Percentiles rank a stretch among this genome's conserved stretches.
phyloP scores from a whole-genome alignment of 768 basidiomycete species.

The Boletus vinaceobasis region DNA sequence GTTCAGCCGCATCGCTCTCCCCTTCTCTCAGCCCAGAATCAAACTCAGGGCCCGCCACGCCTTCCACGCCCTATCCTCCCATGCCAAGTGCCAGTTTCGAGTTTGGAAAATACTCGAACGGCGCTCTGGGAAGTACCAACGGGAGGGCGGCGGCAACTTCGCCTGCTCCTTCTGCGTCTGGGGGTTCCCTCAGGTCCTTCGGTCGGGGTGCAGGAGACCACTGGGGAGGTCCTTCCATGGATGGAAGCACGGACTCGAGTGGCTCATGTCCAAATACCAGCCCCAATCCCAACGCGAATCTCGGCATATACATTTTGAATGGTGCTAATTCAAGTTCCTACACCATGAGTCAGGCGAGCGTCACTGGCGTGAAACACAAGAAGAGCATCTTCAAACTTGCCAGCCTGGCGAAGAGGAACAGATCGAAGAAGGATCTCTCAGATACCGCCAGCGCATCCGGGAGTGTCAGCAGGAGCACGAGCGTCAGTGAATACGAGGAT shows the following conservation, averaged over 20 bases:
- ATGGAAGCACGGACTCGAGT: slow-evolving; percentile 27
- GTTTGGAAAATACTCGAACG: slow-evolving; percentile 1
- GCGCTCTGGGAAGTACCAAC: not conserved
- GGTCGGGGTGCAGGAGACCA: slow-evolving; percentile 9
- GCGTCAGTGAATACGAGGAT: slow-evolving; percentile 11
- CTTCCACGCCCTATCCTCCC: slow-evolving; percentile 13
- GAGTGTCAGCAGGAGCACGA: slow-evolving; percentile 9
- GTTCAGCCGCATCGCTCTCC: slow-evolving; percentile 43
- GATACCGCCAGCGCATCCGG: slow-evolving; percentile 16
- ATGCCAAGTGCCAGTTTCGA: not conserved
- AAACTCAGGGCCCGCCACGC: slow-evolving; percentile 17
- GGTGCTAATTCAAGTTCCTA: slow-evolving; percentile 19
- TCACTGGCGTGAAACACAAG: slow-evolving; percentile 17
- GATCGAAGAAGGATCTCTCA: slow-evolving; percentile 28
- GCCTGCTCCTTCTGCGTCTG: slow-evolving; percentile 18
- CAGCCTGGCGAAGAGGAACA: slow-evolving; percentile 33
- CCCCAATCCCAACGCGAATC: not conserved
- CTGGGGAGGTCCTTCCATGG: slow-evolving; percentile 14
- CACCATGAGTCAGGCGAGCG: slow-evolving; percentile 3
- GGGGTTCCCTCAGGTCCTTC: slow-evolving; percentile 16
- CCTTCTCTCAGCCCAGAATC: slow-evolving; percentile 33
- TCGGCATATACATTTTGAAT: slow-evolving; percentile 9
- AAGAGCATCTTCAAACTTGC: slow-evolving; percentile 37
- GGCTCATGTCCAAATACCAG: slow-evolving; percentile 15
- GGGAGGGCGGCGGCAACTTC: slow-evolving; percentile 10